These are phyloP conservation scores for Backusella psychrophila DNA, from an alignment of 192 early-diverging fungal species.

Conservation along the genomic window DNA sequence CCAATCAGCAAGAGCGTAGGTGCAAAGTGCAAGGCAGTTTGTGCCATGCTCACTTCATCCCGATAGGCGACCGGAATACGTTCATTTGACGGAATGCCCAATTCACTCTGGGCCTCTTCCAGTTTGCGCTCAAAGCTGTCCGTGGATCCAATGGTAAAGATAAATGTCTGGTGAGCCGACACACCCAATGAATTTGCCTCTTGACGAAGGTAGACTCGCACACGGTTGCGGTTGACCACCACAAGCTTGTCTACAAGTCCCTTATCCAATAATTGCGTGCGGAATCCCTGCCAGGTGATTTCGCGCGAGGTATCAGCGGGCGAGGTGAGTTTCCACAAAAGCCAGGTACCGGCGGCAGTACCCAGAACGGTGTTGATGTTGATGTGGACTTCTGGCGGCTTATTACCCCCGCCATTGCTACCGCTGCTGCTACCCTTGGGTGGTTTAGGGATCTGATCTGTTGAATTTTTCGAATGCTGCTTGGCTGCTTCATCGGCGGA, in stretches of 20 bases:
- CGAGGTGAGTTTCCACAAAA: slow-evolving; percentile 48
- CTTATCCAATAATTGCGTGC: slow-evolving; percentile 83
- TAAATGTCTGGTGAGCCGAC: slow-evolving; percentile 41
- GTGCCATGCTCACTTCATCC: slow-evolving; percentile 73
- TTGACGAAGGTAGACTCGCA: slow-evolving; percentile 74
- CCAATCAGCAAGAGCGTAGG: slow-evolving; percentile 92
- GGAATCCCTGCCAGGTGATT: slow-evolving; percentile 94
- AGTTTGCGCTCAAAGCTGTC: slow-evolving; percentile 94
- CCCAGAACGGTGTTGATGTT: slow-evolving; percentile 45
- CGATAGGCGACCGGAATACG: slow-evolving; percentile 91
- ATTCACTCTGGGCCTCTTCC: slow-evolving; percentile 85
- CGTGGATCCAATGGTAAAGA: slow-evolving; percentile 92
- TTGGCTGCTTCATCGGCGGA: slow-evolving; percentile 34
- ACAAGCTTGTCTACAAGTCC: slow-evolving; percentile 89
- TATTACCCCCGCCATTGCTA: slow-evolving; percentile 6
- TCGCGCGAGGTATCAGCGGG: slow-evolving; percentile 55
- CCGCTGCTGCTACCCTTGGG: neutral
- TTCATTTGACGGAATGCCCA: slow-evolving; percentile 86
- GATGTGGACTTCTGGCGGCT: slow-evolving; percentile 36
- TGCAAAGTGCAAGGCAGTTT: slow-evolving; percentile 84
- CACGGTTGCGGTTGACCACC: slow-evolving; percentile 85
- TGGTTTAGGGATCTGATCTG: slow-evolving; percentile 26
- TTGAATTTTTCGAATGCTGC: slow-evolving; percentile 19
- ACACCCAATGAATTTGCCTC: slow-evolving; percentile 51
- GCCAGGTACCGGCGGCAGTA: slow-evolving; percentile 44